Base-by-base conservation (phyloP, 495 filamentous ascomycete genomes). In the Penicillium goetzii region DNA sequence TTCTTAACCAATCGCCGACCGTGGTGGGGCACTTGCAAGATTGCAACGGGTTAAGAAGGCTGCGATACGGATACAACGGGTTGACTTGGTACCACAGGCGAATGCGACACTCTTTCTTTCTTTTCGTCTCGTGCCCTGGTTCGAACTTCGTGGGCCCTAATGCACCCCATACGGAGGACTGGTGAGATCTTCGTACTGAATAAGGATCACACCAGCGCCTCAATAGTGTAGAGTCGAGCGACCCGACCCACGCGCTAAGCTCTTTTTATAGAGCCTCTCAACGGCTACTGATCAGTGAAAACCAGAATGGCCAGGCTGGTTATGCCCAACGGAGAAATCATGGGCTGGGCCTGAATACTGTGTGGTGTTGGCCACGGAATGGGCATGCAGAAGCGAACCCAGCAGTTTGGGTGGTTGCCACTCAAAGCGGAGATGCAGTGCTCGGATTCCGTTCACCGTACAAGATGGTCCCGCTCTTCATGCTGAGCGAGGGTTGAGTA, bases 391-490 rank as follows among this genome's bases (percentile, higher is more conserved):
- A 45, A 17, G 28, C 14, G 23, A 61, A 51, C 65, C 65, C 65
- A 49, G n/a, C 53, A 63, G 33, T 40, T 36, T 61, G 61, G 65
- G 53, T 55, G 36, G 45, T 58, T 9, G 47, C 61, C 60, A 64
- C 65, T 61, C 34, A 58, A 58, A 63, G 64, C 57, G 64, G 64
- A 67, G 64, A 63, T 63, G 40, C 45, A 51, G 21, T 34, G 43
- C 45, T 17, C 60, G 38, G 55, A 41, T 47, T 49, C 64, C 43
- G 41, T 56, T 30, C 38, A 26, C 30, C 47, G 33, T 45, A 45
- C 6, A 28, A 47, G 10, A 12, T 52, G 34, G 58, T 10, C 58
- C 25, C 30, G 52, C 52, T 21, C 52, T 33, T 21, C 6, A 3
- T 3, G 30, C 25, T 34, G 30, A 36, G 28, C 7, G 12, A 26